Conservation (phyloP, 345 rosid species). For the Aurinia saxatilis region DNA sequence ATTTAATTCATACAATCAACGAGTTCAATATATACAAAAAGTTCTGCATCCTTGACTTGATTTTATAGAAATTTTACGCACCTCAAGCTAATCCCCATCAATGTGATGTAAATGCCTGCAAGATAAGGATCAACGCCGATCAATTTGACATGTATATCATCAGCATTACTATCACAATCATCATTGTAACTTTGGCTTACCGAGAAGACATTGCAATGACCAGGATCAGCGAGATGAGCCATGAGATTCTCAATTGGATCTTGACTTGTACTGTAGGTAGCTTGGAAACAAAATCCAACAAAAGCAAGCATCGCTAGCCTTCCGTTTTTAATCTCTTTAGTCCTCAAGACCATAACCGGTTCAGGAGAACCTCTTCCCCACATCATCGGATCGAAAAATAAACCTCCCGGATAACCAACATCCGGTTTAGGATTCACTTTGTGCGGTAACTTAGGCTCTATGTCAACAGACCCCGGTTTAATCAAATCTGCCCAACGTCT, state of each 20-base stretch:
- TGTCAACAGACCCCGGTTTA: conserved; percentile 75
- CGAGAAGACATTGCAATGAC: conserved; percentile 86
- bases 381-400: conserved; percentile 83
- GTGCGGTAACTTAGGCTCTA: conserved; percentile 56
- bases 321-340: conserved; percentile 90
- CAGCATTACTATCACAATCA: neutral
- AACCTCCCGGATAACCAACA: conserved; percentile 86
- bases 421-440: conserved; percentile 68
- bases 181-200: conserved; percentile 27
- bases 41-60: neutral
- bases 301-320: conserved; percentile 93
- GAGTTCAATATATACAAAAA: neutral
- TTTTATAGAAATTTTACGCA: neutral
- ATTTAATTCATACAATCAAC: neutral
- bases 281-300: conserved; percentile 83
- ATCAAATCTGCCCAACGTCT: conserved; percentile 91
- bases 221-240: conserved; percentile 95
- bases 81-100: conserved; percentile 16
- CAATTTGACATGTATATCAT: neutral
- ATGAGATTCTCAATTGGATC: conserved; percentile 68
- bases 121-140: neutral
- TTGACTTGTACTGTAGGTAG: conserved; percentile 55
- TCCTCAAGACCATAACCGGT: conserved; percentile 89
- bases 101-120: conserved; percentile 62
- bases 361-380: conserved; percentile 98